Evolutionary conservation across 2,329 filamentous ascomycete genomes (phyloP).

Genomic region (Stagonosporopsis vannaccii): DNA sequence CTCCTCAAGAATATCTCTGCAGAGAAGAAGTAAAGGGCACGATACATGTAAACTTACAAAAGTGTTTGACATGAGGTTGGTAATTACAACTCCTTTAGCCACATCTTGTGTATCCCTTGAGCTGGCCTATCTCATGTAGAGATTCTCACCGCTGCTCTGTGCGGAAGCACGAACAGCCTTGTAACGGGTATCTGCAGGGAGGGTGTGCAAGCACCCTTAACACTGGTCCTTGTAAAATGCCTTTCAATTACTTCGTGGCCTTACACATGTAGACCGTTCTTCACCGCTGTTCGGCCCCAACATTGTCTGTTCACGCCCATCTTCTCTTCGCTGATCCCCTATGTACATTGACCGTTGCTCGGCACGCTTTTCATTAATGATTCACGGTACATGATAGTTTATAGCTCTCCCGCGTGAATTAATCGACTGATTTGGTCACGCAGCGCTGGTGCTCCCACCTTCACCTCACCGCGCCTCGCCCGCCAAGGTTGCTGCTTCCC

Average conservation of each 20-base stretch:
- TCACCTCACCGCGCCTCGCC: constrained; percentile 17
- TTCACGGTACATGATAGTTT: too few relatives aligned
- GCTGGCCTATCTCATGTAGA: background rate
- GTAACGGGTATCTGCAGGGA: constrained; percentile 29
- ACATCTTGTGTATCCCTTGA: background rate
- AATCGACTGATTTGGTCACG: background rate
- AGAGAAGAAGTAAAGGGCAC: constrained; percentile 9
- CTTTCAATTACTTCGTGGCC: background rate
- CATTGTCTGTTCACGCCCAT: background rate
- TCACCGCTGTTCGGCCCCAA: background rate
- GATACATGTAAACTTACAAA: background rate
- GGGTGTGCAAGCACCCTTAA: background rate
- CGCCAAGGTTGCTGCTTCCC: constrained; percentile 10
- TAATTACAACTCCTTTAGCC: background rate
- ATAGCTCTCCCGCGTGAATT: background rate
- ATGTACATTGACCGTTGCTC: background rate
- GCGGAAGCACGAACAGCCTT: constrained; percentile 1
- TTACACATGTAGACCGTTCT: background rate
- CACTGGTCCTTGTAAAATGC: background rate
- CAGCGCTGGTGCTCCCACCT: constrained; percentile 7
- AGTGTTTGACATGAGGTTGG: background rate
- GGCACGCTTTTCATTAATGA: background rate
- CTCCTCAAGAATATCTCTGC: constrained; percentile 68
- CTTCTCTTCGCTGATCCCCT: background rate
- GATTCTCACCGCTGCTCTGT: constrained; percentile 13